Percentiles rank a stretch among this genome's conserved stretches.
Conservation (phyloP, 1,284 basidiomycete genomes). For the Apiotrichum laibachii region DNA sequence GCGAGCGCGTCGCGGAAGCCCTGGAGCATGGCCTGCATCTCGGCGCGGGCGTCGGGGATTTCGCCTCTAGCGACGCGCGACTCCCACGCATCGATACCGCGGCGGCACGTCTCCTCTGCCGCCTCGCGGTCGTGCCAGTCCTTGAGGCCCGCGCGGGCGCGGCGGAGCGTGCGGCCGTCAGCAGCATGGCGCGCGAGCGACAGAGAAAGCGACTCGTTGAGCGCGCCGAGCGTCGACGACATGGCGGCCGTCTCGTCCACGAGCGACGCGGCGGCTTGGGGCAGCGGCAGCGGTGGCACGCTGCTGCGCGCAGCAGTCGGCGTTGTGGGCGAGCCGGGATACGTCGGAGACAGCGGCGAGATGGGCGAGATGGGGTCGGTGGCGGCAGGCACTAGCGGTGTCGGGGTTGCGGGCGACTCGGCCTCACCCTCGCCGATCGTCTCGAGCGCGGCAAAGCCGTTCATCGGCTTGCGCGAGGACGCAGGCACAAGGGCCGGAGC, state of each 20-base stretch:
- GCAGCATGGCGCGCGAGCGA: conserved; percentile 3
- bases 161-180: conserved; percentile 9
- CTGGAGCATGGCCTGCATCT: conserved; percentile 4
- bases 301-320: neutral
- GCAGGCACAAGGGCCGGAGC: too few species aligned
- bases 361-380: neutral
- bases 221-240: neutral
- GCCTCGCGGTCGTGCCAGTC: conserved; percentile 11
- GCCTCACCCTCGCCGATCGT: neutral
- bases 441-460: neutral
- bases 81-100: conserved; percentile 17
- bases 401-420: neutral
- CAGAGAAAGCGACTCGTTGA: neutral
- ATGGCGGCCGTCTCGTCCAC: neutral
- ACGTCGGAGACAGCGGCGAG: conserved; percentile 1
- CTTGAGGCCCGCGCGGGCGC: conserved; percentile 9
- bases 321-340: neutral
- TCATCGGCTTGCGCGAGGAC: neutral
- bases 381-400: neutral
- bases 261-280: neutral
- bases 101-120: conserved; percentile 12
- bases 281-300: neutral
- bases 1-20: conserved; percentile 20
- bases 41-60: conserved; percentile 1
- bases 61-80: conserved; percentile 1